phyloP scores from a whole-genome alignment of 2,329 filamentous ascomycete species.

The Emmonsiellopsis sp. region DNA sequence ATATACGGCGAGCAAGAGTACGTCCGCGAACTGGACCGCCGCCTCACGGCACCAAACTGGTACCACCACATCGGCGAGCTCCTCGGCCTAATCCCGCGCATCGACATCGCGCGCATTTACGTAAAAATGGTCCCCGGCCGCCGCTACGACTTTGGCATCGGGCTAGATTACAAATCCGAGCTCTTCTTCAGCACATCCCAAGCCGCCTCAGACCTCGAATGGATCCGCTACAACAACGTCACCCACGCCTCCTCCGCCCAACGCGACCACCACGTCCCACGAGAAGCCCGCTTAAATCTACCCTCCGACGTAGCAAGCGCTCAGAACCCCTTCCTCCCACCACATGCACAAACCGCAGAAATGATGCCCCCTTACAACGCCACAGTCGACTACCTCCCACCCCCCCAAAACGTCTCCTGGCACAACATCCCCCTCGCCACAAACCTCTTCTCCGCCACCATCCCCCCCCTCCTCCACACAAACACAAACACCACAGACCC shows the following conservation, averaged over 20 bases:
- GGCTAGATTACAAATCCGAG: slow-evolving; percentile 43
- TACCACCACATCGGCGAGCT: slow-evolving; percentile 30
- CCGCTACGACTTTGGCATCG: slow-evolving; percentile 43
- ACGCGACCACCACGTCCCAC: slow-evolving; percentile 26
- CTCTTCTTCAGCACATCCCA: slow-evolving; percentile 41
- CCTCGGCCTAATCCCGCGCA: slow-evolving; percentile 29
- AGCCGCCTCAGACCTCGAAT: slow-evolving; percentile 32
- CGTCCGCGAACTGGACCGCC: slow-evolving; percentile 35
- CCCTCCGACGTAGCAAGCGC: slow-evolving; percentile 26
- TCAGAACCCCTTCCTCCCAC: slow-evolving; percentile 26
- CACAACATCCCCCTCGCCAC: slow-evolving; percentile 35
- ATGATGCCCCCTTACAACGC: slow-evolving; percentile 25
- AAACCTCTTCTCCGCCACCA: slow-evolving; percentile 39
- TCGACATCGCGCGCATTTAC: slow-evolving; percentile 28
- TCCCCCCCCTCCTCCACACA: slow-evolving; percentile 38
- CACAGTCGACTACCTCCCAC: slow-evolving; percentile 36
- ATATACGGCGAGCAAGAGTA: slow-evolving; percentile 48
- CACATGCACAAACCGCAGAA: slow-evolving; percentile 13
- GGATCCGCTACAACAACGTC: slow-evolving; percentile 32
- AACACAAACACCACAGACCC: slow-evolving; percentile 26
- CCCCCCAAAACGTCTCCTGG: slow-evolving; percentile 34
- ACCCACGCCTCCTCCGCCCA: slow-evolving; percentile 27
- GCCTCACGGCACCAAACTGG: slow-evolving; percentile 23
- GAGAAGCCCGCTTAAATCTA: slow-evolving; percentile 29
- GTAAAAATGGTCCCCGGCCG: slow-evolving; percentile 27